Evolutionary conservation across 176 grass and related monocot genomes (phyloP).

Genomic region (Poa pratensis): DNA sequence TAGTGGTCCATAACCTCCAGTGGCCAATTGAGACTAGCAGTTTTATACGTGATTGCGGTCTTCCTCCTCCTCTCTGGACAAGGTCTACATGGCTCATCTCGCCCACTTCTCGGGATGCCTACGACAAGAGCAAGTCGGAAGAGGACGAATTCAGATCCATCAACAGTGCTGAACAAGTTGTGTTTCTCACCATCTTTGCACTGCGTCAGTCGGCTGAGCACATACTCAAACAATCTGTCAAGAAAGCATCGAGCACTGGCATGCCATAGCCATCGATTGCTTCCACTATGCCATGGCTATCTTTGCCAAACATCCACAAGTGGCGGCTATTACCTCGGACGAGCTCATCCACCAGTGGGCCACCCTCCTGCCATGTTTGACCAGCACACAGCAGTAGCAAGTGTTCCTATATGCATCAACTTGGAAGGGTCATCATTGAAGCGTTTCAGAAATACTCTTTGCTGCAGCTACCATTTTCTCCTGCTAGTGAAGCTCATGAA

Average conservation of each 20-base stretch:
- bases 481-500: background rate
- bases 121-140: background rate
- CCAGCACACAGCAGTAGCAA: background rate
- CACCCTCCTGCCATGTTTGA: background rate
- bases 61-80: accelerated
- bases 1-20: background rate
- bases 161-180: too few species aligned
- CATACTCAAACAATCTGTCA: background rate
- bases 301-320: background rate
- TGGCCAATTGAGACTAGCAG: accelerated
- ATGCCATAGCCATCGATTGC: background rate
- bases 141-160: accelerated
- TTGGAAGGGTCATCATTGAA: constrained; percentile 29
- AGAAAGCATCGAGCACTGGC: constrained; percentile 12
- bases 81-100: accelerated
- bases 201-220: background rate
- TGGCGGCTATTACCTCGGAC: background rate
- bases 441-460: background rate
- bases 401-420: background rate
- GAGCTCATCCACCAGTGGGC: constrained; percentile 28
- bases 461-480: background rate
- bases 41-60: accelerated
- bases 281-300: constrained; percentile 7
- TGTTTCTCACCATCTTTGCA: background rate
- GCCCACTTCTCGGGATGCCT: background rate